Conservation (phyloP, 2,329 filamentous ascomycete species). For the Ophiostoma ips region DNA sequence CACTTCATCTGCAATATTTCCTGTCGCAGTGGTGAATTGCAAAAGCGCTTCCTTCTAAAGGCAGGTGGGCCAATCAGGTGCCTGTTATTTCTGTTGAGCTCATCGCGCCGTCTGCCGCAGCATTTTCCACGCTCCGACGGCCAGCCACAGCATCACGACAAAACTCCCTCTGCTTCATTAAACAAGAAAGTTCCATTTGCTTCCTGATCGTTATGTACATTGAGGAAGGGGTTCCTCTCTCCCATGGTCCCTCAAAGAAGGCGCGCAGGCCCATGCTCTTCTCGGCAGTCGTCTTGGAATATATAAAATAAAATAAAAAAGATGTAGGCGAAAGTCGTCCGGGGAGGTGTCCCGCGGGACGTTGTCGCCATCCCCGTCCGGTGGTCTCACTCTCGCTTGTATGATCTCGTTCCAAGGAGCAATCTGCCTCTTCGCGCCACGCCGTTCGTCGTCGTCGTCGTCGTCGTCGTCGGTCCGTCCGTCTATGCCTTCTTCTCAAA, state of each 20-base stretch:
- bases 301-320: no score
- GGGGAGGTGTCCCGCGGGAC: no score
- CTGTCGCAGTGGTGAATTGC: no score
- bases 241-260: background rate
- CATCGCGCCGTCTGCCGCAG: conserved; percentile 7
- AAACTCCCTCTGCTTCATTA: background rate
- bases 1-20: no score
- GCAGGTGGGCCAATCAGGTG: conserved; percentile 14
- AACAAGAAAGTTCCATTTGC: conserved; percentile 5
- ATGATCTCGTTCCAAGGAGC: no score
- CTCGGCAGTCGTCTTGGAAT: no score
- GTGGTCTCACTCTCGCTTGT: no score
- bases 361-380: no score
- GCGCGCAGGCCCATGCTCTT: no score
- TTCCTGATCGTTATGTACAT: conserved; percentile 10
- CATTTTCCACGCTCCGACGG: background rate
- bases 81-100: conserved; percentile 12
- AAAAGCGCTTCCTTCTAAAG: background rate
- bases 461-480: background rate
- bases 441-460: background rate
- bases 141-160: background rate
- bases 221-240: background rate
- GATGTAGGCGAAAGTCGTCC: no score
- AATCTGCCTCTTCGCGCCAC: background rate
- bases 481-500: conserved; percentile 29